Conservation (phyloP, 2,329 filamentous ascomycete species). For the Hymenoscyphus scutula region DNA sequence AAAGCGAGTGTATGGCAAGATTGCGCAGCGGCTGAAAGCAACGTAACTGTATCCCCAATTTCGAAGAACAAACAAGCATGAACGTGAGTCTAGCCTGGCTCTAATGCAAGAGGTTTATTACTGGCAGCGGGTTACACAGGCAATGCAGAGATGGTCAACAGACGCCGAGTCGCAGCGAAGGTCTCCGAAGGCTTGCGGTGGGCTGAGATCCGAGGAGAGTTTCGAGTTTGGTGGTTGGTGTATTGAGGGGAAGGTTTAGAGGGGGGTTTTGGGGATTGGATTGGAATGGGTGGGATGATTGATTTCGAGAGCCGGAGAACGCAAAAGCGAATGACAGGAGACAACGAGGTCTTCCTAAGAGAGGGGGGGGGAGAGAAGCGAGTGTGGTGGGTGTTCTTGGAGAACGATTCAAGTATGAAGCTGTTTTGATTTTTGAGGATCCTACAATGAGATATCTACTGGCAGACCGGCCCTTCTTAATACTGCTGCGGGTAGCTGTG, state of each 20-base stretch:
- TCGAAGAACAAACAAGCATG: constrained; percentile 30
- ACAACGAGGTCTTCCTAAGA: constrained; percentile 68
- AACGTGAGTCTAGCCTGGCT: constrained; percentile 19
- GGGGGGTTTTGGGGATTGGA: not conserved
- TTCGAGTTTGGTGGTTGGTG: constrained; percentile 1
- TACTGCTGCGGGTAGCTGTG: constrained; percentile 22
- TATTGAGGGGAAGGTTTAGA: not conserved
- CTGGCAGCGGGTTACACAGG: constrained; percentile 10
- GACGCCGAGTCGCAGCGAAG: constrained; percentile 24
- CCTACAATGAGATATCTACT: constrained; percentile 24
- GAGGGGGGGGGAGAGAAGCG: constrained; percentile 36
- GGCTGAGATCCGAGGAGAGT: constrained; percentile 27
- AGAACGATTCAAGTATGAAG: constrained; percentile 14
- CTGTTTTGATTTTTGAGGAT: constrained; percentile 19
- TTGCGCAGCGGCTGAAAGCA: constrained; percentile 31
- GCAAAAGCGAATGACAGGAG: constrained; percentile 71
- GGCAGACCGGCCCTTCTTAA: constrained; percentile 33
- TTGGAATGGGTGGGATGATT: not conserved
- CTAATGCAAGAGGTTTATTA: constrained; percentile 11
- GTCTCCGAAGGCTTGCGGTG: constrained; percentile 33
- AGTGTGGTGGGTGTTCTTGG: constrained; percentile 30
- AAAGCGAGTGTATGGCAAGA: constrained; percentile 34
- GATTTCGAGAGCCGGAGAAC: constrained; percentile 15
- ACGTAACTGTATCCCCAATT: constrained; percentile 29
- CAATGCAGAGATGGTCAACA: constrained; percentile 17